Evolutionary conservation across 2,329 filamentous ascomycete species (phyloP).

Genomic region (Diaporthe helianthi): DNA sequence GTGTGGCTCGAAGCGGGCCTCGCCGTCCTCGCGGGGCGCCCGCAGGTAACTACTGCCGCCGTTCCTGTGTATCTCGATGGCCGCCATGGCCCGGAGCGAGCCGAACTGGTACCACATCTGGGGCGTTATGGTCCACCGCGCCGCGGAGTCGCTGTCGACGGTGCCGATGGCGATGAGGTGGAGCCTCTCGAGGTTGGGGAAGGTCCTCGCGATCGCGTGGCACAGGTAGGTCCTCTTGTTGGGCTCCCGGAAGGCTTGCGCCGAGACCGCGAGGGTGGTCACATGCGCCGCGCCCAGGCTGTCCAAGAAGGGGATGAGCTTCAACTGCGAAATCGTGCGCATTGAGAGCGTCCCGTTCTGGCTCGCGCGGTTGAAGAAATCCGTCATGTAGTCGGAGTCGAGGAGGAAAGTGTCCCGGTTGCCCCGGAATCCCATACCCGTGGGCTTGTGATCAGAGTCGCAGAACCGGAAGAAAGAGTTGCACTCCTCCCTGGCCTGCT

Average conservation of each 20-base stretch:
- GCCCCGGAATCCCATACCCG: constrained; percentile 19
- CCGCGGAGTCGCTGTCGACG: not conserved
- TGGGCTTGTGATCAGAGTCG: not conserved
- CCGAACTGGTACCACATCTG: not conserved
- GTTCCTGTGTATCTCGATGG: not conserved
- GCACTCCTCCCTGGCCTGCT: not conserved
- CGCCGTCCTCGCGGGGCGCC: not conserved
- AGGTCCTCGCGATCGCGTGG: not conserved
- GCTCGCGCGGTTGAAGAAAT: not conserved
- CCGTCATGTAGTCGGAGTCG: constrained; percentile 11
- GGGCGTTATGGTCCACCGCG: not conserved
- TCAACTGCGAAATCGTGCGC: not conserved
- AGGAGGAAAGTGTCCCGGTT: not conserved
- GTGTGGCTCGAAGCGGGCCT: not conserved
- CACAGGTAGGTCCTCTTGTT: not conserved
- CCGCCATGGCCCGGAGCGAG: not conserved
- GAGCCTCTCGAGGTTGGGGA: constrained; percentile 4
- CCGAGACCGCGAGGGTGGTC: not conserved
- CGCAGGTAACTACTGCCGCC: not conserved
- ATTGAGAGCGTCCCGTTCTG: not conserved
- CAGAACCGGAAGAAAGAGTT: not conserved
- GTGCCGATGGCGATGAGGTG: not conserved
- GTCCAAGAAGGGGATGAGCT: constrained; percentile 12
- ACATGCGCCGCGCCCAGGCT: not conserved
- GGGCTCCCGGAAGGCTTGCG: not conserved